Evolutionary conservation across 805 yeast genomes (phyloP).

Genomic region (Hanseniaspora guilliermondii): DNA sequence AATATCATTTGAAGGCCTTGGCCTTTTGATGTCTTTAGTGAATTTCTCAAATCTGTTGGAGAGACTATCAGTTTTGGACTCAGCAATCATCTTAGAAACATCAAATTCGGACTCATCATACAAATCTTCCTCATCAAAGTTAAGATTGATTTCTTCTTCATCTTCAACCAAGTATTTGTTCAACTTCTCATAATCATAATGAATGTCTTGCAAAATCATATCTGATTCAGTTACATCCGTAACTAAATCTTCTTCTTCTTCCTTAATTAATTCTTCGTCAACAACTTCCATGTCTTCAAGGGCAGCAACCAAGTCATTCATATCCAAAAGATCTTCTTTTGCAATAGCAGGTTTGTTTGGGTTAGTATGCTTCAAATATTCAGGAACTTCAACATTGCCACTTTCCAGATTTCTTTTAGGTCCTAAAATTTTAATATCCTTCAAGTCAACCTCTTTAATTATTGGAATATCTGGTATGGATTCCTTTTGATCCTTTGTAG

Average conservation of each 20-base stretch:
- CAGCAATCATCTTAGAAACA: not conserved
- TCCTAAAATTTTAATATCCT: constrained; percentile 13
- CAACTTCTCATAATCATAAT: constrained; percentile 11
- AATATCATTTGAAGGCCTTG: not conserved
- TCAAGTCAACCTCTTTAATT: constrained; percentile 15
- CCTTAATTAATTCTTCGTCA: constrained; percentile 18
- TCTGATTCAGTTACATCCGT: constrained; percentile 1
- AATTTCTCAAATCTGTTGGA: constrained; percentile 21
- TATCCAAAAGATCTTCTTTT: constrained; percentile 23
- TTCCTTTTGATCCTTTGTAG: not conserved
- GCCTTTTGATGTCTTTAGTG: constrained; percentile 15
- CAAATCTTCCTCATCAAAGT: constrained; percentile 18
- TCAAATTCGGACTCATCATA: constrained; percentile 15
- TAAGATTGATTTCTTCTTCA: constrained; percentile 14
- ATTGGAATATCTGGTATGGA: not conserved
- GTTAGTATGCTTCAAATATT: constrained; percentile 11
- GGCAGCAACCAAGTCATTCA: constrained; percentile 23
- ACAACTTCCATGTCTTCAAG: constrained; percentile 17
- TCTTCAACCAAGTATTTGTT: constrained; percentile 9
- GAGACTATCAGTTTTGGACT: constrained; percentile 19
- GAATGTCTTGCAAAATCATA: not conserved
- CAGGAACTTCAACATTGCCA: constrained; percentile 6
- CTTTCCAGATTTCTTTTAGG: constrained; percentile 2
- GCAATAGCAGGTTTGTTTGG: constrained; percentile 17
- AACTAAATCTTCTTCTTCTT: not conserved